Percentiles rank a stretch among this genome's conserved stretches.
Evolutionary conservation across 768 basidiomycete genomes (phyloP).

Genomic region (Tubosaeta brunneosetosa): DNA sequence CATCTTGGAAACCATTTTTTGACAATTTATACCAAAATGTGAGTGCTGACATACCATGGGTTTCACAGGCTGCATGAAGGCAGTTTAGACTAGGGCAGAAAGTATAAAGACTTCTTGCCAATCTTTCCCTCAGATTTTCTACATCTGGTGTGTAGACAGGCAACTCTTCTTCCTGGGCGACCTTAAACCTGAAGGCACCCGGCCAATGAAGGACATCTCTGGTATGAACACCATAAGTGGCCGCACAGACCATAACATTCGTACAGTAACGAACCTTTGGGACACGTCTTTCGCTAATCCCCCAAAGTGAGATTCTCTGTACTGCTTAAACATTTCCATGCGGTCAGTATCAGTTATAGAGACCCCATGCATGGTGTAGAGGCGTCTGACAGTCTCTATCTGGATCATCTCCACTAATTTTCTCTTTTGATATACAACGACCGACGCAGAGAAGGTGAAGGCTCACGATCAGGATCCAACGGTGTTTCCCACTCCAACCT

Average conservation of each 20-base stretch:
- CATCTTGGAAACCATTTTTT: neutral
- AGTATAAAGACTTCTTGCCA: slow-evolving; percentile 28
- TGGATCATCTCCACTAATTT: slow-evolving; percentile 45
- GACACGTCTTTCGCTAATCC: slow-evolving; percentile 42
- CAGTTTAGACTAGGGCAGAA: slow-evolving; percentile 50
- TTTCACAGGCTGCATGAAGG: slow-evolving; percentile 35
- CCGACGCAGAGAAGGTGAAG: neutral
- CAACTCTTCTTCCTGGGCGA: neutral
- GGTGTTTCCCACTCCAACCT: slow-evolving; percentile 35
- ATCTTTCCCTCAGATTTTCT: slow-evolving; percentile 28
- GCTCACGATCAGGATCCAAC: slow-evolving; percentile 49
- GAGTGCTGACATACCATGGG: slow-evolving; percentile 30
- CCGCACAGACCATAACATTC: neutral
- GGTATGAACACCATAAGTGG: neutral
- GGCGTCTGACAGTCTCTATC: slow-evolving; percentile 39
- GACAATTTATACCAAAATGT: neutral
- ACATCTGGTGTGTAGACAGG: slow-evolving; percentile 12
- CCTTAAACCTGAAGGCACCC: slow-evolving; percentile 10
- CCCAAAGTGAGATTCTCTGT: slow-evolving; percentile 18
- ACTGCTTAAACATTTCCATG: slow-evolving; percentile 22
- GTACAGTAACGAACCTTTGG: slow-evolving; percentile 35
- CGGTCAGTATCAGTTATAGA: slow-evolving; percentile 35
- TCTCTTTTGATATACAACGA: neutral
- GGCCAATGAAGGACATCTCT: slow-evolving; percentile 42
- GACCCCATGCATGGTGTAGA: slow-evolving; percentile 31